Base-by-base conservation (phyloP, 495 filamentous ascomycete species). In the Neurospora sp. region DNA sequence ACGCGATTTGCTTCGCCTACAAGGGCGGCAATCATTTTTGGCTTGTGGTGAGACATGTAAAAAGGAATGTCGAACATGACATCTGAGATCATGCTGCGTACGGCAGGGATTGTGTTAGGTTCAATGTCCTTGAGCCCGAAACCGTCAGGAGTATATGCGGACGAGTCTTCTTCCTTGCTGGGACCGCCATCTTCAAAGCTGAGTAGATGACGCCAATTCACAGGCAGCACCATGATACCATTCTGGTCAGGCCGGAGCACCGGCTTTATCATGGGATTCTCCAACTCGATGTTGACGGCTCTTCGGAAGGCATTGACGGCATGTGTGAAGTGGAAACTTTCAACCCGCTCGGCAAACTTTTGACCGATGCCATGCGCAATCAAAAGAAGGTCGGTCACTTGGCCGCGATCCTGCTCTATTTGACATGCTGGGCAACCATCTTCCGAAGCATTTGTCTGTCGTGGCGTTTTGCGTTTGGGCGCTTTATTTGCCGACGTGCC, bases 51-150 rank as follows among this genome's bases (percentile, higher is more conserved):
- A 2, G 94, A 97, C 74, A 99, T 89, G 81, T 98, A 99, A 77
- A 97, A 97, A 0, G 96, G 96, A 40, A 99, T 93, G 79, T 99
- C 96, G 6, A 97, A 89, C 93, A 99, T 97, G 72, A 99, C 94
- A 79, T 99, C 96, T 71, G 92, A 94, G 74, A 99, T 94, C 75
- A 99, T 86, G 75, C 91, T 92, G 11, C 96, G 90, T 0, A 99
- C 91, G 5, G 92, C 92, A 1, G 95, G 93, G 69, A 99, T 92
- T 0, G 93, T 93, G n/a, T 90, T 86, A 0, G 93, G 94, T 5
- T 96, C 97, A 75, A 99, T 97, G 79, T 98, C 94, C 74, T 93
- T 88, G 3, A 99, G 85, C 1, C 86, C 86, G 78, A 92, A 99
- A 7, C 90, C 84, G 48, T 92, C 93, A 4, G 86, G 74, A 0